Evolutionary conservation across 2,329 filamentous ascomycete species (phyloP).

Genomic region (Bipolaris cookei): DNA sequence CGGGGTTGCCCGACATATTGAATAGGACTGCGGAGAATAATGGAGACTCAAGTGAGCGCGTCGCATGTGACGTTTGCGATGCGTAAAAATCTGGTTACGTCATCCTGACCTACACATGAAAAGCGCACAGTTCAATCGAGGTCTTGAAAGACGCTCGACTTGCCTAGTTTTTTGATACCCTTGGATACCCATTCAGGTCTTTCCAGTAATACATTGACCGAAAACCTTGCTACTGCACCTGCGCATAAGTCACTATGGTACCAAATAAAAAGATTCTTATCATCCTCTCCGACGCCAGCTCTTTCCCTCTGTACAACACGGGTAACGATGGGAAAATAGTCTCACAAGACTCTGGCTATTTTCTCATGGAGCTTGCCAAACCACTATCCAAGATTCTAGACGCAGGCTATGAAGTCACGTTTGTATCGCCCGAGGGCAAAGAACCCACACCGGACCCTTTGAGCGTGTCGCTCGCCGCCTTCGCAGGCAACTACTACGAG

Average conservation of each 20-base stretch:
- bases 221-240: neutral
- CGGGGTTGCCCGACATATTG: neutral
- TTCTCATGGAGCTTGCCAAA: conserved; percentile 45
- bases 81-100: conserved; percentile 11
- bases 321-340: conserved; percentile 33
- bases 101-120: conserved; percentile 16
- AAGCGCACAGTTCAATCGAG: neutral
- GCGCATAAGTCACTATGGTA: conserved; percentile 19
- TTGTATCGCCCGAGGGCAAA: conserved; percentile 54
- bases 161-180: neutral
- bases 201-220: no score
- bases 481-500: conserved; percentile 57
- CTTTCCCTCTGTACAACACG: conserved; percentile 41
- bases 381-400: conserved; percentile 38
- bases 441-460: conserved; percentile 53
- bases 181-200: neutral
- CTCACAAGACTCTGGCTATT: conserved; percentile 39
- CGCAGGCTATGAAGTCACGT: conserved; percentile 52
- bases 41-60: neutral
- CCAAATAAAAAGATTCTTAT: conserved; percentile 55
- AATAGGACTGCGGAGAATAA: neutral
- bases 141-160: neutral
- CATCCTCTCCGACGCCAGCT: conserved; percentile 53
- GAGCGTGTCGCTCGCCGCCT: conserved; percentile 52
- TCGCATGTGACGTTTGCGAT: conserved; percentile 10